Conservation (phyloP, 495 filamentous ascomycete species). For the Aspergillus bridgeri region DNA sequence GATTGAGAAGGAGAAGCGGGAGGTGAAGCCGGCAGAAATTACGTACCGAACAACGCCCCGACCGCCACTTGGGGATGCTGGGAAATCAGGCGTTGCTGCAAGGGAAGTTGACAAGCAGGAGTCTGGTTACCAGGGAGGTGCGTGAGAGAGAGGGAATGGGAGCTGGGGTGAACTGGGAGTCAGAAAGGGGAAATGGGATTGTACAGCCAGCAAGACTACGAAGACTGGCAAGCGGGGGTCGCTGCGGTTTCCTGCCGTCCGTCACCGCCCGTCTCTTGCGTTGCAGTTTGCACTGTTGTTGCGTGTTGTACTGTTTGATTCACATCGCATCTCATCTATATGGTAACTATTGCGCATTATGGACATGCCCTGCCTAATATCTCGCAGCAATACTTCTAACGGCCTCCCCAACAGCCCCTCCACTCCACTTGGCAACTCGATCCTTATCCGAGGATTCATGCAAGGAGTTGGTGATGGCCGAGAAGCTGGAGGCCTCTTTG, state of each 20-base stretch:
- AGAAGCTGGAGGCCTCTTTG: slow-evolving; percentile 50
- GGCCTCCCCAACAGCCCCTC: slow-evolving; percentile 35
- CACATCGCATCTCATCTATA: too few species aligned
- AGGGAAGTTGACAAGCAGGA: background rate
- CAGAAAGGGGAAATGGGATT: background rate
- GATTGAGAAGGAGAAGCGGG: background rate
- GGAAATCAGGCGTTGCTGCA: background rate
- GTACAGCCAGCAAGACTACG: too few species aligned
- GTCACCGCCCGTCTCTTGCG: too few species aligned
- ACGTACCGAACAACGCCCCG: background rate
- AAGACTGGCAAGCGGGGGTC: too few species aligned
- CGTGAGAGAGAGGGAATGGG: background rate
- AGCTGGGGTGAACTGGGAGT: background rate
- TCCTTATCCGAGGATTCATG: slow-evolving; percentile 67
- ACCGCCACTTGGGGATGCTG: background rate
- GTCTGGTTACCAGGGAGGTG: background rate
- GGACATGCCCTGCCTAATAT: too few species aligned
- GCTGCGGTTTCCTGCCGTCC: too few species aligned
- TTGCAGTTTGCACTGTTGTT: too few species aligned
- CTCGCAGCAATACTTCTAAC: slow-evolving; percentile 26
- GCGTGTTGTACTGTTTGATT: too few species aligned
- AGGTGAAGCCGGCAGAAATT: background rate
- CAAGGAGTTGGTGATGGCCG: slow-evolving; percentile 56
- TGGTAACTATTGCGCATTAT: too few species aligned
- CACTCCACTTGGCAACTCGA: slow-evolving; percentile 66